phyloP scores from a whole-genome alignment of 768 basidiomycete genomes.

The Hysterangium stoloniferum region DNA sequence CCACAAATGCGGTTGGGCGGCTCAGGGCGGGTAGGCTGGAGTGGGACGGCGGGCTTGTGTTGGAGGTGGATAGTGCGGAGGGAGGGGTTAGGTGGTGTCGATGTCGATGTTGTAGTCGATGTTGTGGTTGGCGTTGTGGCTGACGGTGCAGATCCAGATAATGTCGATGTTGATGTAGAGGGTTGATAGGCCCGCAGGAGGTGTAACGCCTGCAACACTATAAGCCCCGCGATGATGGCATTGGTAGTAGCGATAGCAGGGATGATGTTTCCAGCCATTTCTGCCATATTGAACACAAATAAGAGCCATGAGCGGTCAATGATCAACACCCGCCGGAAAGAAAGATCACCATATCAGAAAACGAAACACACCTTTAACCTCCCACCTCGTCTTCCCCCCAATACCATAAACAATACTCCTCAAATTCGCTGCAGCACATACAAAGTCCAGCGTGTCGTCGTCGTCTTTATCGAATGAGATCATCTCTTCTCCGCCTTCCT shows the following conservation, averaged over 20 bases:
- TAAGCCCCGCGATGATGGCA: slow-evolving; percentile 90
- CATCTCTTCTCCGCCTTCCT: slow-evolving; percentile 50
- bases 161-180: slow-evolving; percentile 36
- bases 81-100: slow-evolving; percentile 18
- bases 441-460: slow-evolving; percentile 94
- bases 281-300: slow-evolving; percentile 31
- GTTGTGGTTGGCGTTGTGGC: too few relatives aligned
- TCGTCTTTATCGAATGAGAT: slow-evolving; percentile 98
- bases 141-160: background rate
- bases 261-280: slow-evolving; percentile 99
- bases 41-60: slow-evolving; percentile 69
- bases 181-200: slow-evolving; percentile 42
- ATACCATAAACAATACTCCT: slow-evolving; percentile 89
- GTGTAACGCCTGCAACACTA: slow-evolving; percentile 88
- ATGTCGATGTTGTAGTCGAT: slow-evolving; percentile 37
- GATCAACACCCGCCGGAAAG: too few relatives aligned
- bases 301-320: too few relatives aligned
- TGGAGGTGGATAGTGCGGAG: slow-evolving; percentile 74
- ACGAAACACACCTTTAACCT: slow-evolving; percentile 91
- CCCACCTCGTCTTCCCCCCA: slow-evolving; percentile 84
- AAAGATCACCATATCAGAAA: too few relatives aligned
- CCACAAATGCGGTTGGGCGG: slow-evolving; percentile 74
- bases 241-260: slow-evolving; percentile 99
- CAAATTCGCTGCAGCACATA: slow-evolving; percentile 89
- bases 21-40: slow-evolving; percentile 59